phyloP scores from a whole-genome alignment of 257 asterid genomes.

The Solanum chmielewskii region DNA sequence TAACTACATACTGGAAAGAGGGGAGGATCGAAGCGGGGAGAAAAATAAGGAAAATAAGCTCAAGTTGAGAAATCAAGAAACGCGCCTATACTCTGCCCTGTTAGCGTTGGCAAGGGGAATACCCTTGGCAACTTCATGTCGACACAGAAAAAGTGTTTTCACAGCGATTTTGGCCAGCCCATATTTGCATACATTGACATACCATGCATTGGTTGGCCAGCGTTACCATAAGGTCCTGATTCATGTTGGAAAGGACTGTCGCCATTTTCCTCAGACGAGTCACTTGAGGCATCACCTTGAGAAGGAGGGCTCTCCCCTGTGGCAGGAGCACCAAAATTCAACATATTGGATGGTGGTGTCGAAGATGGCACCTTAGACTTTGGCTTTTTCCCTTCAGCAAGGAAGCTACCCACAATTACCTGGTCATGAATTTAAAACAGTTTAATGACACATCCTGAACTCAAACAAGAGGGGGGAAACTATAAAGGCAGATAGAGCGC shows the following conservation, averaged over 20 bases:
- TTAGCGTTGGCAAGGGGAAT: constrained; percentile 2
- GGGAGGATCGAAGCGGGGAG: background rate
- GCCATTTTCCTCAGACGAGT: constrained; percentile 55
- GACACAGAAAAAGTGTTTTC: constrained; percentile 40
- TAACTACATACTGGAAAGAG: background rate
- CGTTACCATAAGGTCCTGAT: constrained; percentile 26
- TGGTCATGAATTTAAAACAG: constrained; percentile 7
- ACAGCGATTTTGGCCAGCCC: constrained; percentile 56
- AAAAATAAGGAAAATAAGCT: background rate
- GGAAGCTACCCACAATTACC: constrained; percentile 88
- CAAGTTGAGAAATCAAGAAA: background rate
- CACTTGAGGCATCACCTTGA: constrained; percentile 48
- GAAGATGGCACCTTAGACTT: constrained; percentile 30
- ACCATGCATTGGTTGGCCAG: constrained; percentile 39
- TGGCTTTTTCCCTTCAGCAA: constrained; percentile 63
- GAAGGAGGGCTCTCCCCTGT: constrained; percentile 50
- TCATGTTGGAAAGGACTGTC: constrained; percentile 41
- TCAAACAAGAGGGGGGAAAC: background rate
- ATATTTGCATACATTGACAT: constrained; percentile 37
- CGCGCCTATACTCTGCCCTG: constrained; percentile 11
- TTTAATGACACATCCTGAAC: background rate
- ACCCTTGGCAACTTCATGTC: background rate
- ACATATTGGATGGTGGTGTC: constrained; percentile 32
- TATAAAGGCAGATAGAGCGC: background rate
- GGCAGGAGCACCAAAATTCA: constrained; percentile 43